These are phyloP conservation scores for Cyclaneusma minus DNA, from an alignment of 2,329 filamentous ascomycete genomes.

Conservation along the genomic window DNA sequence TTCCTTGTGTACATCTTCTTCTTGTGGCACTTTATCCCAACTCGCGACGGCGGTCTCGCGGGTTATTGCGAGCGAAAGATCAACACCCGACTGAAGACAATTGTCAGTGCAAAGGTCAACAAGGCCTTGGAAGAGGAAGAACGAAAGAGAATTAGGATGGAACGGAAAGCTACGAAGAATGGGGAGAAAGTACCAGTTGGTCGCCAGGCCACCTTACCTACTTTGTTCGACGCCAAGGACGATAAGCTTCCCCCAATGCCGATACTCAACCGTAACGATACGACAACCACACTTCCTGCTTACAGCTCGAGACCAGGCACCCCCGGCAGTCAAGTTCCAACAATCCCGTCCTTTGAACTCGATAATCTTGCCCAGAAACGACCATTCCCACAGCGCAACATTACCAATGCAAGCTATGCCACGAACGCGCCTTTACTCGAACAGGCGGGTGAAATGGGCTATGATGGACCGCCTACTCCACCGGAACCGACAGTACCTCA, in stretches of 20 bases:
- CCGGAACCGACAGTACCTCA: constrained; percentile 14
- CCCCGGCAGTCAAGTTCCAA: constrained; percentile 20
- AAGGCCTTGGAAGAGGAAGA: constrained; percentile 74
- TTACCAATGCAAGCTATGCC: constrained; percentile 38
- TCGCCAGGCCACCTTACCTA: constrained; percentile 54
- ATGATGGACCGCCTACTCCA: constrained; percentile 14
- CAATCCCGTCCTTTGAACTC: constrained; percentile 33
- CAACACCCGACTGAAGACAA: constrained; percentile 67
- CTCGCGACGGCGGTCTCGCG: constrained; percentile 61
- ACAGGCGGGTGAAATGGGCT: constrained; percentile 46
- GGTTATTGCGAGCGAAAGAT: constrained; percentile 88
- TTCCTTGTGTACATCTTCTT: constrained; percentile 73
- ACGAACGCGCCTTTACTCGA: constrained; percentile 47
- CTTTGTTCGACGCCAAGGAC: constrained; percentile 33
- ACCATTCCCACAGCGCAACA: constrained; percentile 28
- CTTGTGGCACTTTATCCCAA: constrained; percentile 82
- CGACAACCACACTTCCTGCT: constrained; percentile 41
- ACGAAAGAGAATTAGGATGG: constrained; percentile 36
- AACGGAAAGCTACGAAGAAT: constrained; percentile 34
- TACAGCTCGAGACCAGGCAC: constrained; percentile 46
- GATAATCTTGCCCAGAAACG: constrained; percentile 35
- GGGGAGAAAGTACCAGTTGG: constrained; percentile 32
- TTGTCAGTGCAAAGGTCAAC: constrained; percentile 77
- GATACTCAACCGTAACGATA: constrained; percentile 42
- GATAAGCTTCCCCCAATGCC: constrained; percentile 43